Conservation (phyloP, 345 rosid genomes). For the Cardiospermum halicacabum region DNA sequence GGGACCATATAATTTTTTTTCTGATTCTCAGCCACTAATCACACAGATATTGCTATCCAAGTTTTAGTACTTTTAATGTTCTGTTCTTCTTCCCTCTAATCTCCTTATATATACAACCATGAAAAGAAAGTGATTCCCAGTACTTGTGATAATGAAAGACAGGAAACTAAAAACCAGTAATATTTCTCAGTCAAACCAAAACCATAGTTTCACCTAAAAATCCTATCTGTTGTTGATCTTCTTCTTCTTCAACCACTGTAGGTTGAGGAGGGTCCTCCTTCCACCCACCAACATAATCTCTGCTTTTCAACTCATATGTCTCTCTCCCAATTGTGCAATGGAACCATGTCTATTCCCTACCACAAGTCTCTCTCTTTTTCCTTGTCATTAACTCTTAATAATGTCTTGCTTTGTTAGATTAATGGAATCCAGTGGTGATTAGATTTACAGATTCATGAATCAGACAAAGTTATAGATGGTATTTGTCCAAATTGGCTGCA, state of each 20-base stretch:
- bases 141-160: neutral
- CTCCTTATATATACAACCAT: neutral
- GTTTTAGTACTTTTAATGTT: neutral
- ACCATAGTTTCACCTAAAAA: constrained; percentile 10
- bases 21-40: neutral
- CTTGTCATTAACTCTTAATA: neutral
- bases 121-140: neutral
- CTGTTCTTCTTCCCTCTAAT: neutral
- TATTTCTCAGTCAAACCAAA: constrained; percentile 10
- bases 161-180: neutral
- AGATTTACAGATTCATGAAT: neutral
- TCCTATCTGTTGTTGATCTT: constrained; percentile 9
- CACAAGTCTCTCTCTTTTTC: neutral
- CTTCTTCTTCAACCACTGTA: constrained; percentile 15
- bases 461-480: neutral
- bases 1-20: neutral
- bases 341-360: neutral
- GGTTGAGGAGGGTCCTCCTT: constrained; percentile 24
- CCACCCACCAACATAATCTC: constrained; percentile 34
- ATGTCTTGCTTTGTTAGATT: neutral
- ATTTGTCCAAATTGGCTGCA: neutral
- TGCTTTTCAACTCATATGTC: constrained; percentile 23
- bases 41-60: neutral
- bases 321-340: neutral
- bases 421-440: neutral